A percentile compares a stretch with the other conserved stretches of the same genome.
phyloP scores from a whole-genome alignment of 108 stramenopile genomes.

The Chaetoceros tenuissimus region DNA sequence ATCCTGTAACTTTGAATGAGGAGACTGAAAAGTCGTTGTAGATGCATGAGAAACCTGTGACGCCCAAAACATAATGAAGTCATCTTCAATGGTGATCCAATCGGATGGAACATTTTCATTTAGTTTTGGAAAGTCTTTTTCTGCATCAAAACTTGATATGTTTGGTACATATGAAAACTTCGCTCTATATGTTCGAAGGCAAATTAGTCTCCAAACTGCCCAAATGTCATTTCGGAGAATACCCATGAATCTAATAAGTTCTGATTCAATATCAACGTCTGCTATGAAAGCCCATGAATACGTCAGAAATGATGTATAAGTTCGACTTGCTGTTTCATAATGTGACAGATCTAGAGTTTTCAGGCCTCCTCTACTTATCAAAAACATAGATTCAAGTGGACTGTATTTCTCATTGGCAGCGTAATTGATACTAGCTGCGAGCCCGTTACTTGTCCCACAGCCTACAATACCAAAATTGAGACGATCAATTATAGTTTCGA shows the following conservation, averaged over 20 bases:
- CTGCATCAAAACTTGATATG: not conserved
- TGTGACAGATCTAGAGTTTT: conserved; percentile 44
- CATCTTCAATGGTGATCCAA: conserved; percentile 60
- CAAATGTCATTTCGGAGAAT: conserved; percentile 68
- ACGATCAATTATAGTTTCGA: conserved; percentile 21
- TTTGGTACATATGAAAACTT: conserved; percentile 61
- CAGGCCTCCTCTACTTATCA: conserved; percentile 61
- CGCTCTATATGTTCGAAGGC: conserved; percentile 48
- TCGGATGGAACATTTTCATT: conserved; percentile 32
- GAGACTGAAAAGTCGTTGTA: conserved; percentile 46
- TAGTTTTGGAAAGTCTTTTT: conserved; percentile 34
- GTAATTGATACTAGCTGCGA: conserved; percentile 54
- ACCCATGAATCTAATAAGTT: conserved; percentile 64
- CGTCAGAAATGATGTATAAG: conserved; percentile 64
- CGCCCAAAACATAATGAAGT: conserved; percentile 79
- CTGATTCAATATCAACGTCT: conserved; percentile 83
- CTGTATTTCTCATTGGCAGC: conserved; percentile 33
- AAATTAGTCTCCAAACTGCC: conserved; percentile 57
- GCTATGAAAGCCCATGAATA: conserved; percentile 83
- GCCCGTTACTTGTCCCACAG: conserved; percentile 81
- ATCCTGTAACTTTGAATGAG: conserved; percentile 60
- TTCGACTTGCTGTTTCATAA: conserved; percentile 17
- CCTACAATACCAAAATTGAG: conserved; percentile 66
- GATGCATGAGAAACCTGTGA: conserved; percentile 69
- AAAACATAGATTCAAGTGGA: conserved; percentile 53